phyloP scores from a whole-genome alignment of 345 rosid genomes.

The Excoecaria agallocha region DNA sequence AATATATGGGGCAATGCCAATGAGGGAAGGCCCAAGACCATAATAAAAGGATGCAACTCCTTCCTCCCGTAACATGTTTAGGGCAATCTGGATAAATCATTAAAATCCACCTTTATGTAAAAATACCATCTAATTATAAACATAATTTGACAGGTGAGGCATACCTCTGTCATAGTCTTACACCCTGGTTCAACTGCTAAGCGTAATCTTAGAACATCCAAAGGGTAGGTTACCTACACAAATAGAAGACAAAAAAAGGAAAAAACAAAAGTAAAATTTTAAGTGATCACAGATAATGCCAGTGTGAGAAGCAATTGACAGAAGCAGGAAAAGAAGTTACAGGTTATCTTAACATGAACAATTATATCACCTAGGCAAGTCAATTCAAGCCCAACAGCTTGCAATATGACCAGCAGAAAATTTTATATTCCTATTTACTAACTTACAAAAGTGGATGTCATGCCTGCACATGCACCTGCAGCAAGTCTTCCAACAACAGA shows the following conservation, averaged over 20 bases:
- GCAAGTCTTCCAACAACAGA: constrained; percentile 89
- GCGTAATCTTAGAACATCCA: constrained; percentile 89
- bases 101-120: constrained; percentile 10
- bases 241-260: not conserved
- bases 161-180: constrained; percentile 83
- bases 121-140: constrained; percentile 14
- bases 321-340: not conserved
- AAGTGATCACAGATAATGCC: not conserved
- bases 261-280: not conserved
- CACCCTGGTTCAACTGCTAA: constrained; percentile 93
- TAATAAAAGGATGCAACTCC: constrained; percentile 80
- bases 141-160: constrained; percentile 11
- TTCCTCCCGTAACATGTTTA: constrained; percentile 92
- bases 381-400: constrained; percentile 2
- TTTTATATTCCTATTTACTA: constrained; percentile 4
- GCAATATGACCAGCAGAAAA: not conserved
- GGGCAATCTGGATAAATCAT: constrained; percentile 59
- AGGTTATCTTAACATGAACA: not conserved
- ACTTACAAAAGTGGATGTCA: constrained; percentile 97
- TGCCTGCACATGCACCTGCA: constrained; percentile 99
- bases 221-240: constrained; percentile 81
- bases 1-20: constrained; percentile 94
- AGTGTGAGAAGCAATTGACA: not conserved
- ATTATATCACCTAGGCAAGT: not conserved
- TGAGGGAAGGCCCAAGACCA: constrained; percentile 93